These are phyloP conservation scores for Aciculoconidium aculeatum DNA, from an alignment of 805 yeast genomes.

Conservation along the genomic window DNA sequence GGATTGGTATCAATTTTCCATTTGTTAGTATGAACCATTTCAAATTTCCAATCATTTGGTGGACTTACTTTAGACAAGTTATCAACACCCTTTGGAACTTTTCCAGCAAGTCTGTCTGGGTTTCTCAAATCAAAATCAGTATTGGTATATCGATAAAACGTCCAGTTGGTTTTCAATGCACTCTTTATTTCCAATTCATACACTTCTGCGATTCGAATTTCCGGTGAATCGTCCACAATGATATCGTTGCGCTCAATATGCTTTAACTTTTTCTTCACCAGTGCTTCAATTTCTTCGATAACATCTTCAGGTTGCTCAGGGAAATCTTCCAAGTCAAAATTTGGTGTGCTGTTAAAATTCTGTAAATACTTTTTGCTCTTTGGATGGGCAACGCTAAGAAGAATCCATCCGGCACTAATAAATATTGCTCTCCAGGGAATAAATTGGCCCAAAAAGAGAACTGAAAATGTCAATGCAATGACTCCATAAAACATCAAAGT, in stretches of 20 bases:
- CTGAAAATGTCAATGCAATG: constrained; percentile 25
- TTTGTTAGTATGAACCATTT: constrained; percentile 39
- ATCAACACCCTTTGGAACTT: constrained; percentile 61
- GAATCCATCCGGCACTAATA: constrained; percentile 53
- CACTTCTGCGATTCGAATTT: constrained; percentile 59
- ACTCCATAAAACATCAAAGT: constrained; percentile 48
- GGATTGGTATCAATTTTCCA: constrained; percentile 66
- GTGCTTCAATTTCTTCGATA: constrained; percentile 6
- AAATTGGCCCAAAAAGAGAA: constrained; percentile 42
- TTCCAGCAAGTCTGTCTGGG: constrained; percentile 31
- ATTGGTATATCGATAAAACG: constrained; percentile 50
- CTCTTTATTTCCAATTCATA: constrained; percentile 71
- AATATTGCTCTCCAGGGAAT: constrained; percentile 63
- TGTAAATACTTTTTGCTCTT: constrained; percentile 30
- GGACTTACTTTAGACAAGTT: constrained; percentile 52
- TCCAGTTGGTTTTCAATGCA: constrained; percentile 55
- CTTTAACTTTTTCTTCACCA: constrained; percentile 24
- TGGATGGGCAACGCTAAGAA: constrained; percentile 57
- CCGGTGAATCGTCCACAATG: constrained; percentile 66
- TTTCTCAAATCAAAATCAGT: constrained; percentile 50
- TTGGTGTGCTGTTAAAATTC: constrained; percentile 9
- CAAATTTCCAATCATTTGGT: constrained; percentile 73
- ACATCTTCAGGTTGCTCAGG: constrained; percentile 1
- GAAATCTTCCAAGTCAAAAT: too few relatives aligned
- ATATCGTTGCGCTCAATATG: constrained; percentile 44